These are phyloP conservation scores for Calonectria hawksworthii DNA, from an alignment of 2,329 filamentous ascomycete genomes.

Conservation along the genomic window DNA sequence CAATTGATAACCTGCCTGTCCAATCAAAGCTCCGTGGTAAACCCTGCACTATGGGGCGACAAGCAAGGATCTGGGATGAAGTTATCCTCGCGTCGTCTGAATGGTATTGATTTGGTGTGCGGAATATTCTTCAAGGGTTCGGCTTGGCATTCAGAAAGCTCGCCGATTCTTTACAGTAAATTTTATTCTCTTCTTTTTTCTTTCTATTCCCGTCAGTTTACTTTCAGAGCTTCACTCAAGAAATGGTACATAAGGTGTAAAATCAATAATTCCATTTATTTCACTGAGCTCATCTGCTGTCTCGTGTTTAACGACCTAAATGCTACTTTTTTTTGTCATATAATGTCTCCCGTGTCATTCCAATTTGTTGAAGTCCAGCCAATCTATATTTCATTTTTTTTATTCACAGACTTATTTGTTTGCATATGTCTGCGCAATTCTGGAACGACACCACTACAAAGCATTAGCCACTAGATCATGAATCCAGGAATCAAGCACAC, in stretches of 20 bases:
- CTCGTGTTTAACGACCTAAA: not conserved
- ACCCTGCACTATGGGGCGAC: not conserved
- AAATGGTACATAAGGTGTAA: not conserved
- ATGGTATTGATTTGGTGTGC: not conserved
- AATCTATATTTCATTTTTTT: not conserved
- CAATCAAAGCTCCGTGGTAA: not conserved
- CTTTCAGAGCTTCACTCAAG: not conserved
- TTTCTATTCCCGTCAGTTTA: not conserved
- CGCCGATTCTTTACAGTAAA: not conserved
- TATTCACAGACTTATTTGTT: no score
- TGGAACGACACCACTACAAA: not conserved
- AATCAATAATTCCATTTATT: not conserved
- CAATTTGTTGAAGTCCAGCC: not conserved
- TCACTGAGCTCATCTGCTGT: rapidly evolving
- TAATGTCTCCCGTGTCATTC: not conserved
- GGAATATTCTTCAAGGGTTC: not conserved
- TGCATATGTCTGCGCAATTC: constrained; percentile 6
- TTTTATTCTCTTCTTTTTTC: not conserved
- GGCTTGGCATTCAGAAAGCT: not conserved
- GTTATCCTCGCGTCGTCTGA: not conserved
- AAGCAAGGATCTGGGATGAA: not conserved
- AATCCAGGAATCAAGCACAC: not conserved
- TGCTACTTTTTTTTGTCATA: not conserved
- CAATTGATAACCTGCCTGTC: not conserved
- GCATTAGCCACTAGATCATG: not conserved